Base-by-base conservation (phyloP, 2,329 filamentous ascomycete genomes). In the Furcasterigmium furcatum region DNA sequence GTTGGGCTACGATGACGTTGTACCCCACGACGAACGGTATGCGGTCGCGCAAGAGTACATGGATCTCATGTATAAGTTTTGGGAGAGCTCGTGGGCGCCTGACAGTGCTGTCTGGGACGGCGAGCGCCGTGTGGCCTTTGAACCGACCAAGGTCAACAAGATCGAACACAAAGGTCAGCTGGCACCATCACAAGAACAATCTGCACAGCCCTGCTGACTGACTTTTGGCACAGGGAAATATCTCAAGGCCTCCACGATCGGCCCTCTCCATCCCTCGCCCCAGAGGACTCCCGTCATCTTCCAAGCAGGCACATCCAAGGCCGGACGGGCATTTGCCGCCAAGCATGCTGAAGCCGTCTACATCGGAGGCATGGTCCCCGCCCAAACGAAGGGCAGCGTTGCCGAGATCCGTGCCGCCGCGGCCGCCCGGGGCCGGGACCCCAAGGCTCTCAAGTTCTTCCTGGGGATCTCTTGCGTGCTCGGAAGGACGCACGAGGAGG, bases 21-120 rank as follows among this genome's bases (percentile, higher is more conserved):
- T 80, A 25, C 73, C 80, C 46, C 81, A 84, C 51, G 82, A 85
- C 35, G 72, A 83, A 55, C 70, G 80, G 21, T 84, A 84, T 49
- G 67, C 64, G 0, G 76, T 81, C 52, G 81, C 80, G 0, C 79
- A 84, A 45, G 81, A 85, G 51, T 85, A 83, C 52, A 60, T 85
- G 19, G 61, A 71, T 1, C 74, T 85, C 1, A 60, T 84, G 4
- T 85, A 85, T 59, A 85, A 73, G 48, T 64, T 78, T 0, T 77
- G 74, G 74, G 73, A 78, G 59, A 66, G 72, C 1, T 80, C 76
- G 7, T 81, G 77, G 77, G 71, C 74, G 2, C 67, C 79, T 38
- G 74, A 84, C 47, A 79, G 81, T 1, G 67, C 84, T 9, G 62
- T 70, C 0, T 71, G 74, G 0, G 72, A 85, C 53, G 66, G 67